Base-by-base conservation (phyloP, 179 eudicot species). In the Beta corolliflora region DNA sequence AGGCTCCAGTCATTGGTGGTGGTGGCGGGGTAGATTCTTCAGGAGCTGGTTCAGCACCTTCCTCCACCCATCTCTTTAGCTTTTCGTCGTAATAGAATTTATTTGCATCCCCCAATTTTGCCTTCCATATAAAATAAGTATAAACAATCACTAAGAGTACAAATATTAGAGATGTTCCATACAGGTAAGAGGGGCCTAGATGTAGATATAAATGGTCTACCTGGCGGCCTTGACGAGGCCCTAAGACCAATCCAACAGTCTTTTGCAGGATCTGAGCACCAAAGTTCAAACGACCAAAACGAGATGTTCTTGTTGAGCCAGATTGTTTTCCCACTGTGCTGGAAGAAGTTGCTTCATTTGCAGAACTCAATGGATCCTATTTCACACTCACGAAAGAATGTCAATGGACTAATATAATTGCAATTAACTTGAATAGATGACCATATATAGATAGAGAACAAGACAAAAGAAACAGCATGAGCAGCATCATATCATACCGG, bases 1-100 rank as follows among this genome's bases (percentile, higher is more conserved):
- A 93, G 23, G 82, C 77, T 54, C 90, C 78, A 77, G 90, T 79
- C 54, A 90, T 82, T 45, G 99, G 99, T 76, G 98, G 99, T 11
- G 98, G 99, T 69, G 98, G 91, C 64, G 82, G 89, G 73, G 91
- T 91, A 59, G 95, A 82, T 86, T 91, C 99, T 84, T 87, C 93
- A 52, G 94, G 87, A 21, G 97, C 93, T 54, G 86, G 90, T 77
- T 88, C 96, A 68, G 86, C 94, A 83, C 99, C 99, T 89, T 94
- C 96, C 89, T 96, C 99, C 68, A 96, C 97, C 99, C 99, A 96
- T 91, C 96, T 92, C 90, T 93, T 94, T 25, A 92, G 97, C 76
- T 94, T 92, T 77, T 94, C 96, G 71, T 96, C 97, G 76, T 92
- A 96, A 81, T 96, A 94, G 74, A 96, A 96, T 81, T 89, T 93